These are phyloP conservation scores for Amanita polypyramis DNA, from an alignment of 768 basidiomycete species.

Conservation along the genomic window DNA sequence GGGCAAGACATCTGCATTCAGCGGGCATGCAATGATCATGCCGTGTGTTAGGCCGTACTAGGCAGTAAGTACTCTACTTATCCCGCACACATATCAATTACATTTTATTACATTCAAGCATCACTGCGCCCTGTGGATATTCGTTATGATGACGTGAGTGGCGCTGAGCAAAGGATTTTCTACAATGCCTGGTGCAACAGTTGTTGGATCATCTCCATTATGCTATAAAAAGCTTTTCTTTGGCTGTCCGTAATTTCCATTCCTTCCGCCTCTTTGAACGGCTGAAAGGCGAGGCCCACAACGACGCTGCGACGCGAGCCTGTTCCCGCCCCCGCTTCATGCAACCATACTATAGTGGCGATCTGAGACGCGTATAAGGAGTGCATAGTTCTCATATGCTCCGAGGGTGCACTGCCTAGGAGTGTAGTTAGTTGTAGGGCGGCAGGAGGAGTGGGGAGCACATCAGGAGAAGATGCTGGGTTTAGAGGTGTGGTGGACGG, in stretches of 20 bases:
- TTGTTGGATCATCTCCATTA: constrained; percentile 38
- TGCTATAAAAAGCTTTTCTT: constrained; percentile 31
- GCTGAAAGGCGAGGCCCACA: constrained; percentile 60
- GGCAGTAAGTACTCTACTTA: too few relatives aligned
- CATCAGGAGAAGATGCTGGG: constrained; percentile 23
- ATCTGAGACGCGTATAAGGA: constrained; percentile 81
- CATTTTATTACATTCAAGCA: not conserved
- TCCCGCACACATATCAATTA: too few relatives aligned
- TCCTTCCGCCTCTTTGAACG: not conserved
- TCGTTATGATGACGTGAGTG: not conserved
- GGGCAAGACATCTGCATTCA: constrained; percentile 26
- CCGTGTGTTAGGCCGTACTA: not conserved
- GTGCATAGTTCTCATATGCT: constrained; percentile 60
- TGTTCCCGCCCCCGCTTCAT: constrained; percentile 30
- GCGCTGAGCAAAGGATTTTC: not conserved
- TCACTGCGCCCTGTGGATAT: not conserved
- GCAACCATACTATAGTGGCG: constrained; percentile 72
- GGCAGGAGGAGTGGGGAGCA: constrained; percentile 51
- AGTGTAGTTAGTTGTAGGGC: constrained; percentile 70
- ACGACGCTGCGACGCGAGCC: constrained; percentile 49
- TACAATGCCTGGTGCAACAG: constrained; percentile 17
- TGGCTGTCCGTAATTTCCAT: constrained; percentile 27
- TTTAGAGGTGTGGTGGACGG: constrained; percentile 51
- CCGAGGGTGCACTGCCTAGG: constrained; percentile 64
- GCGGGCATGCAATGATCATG: constrained; percentile 26